A percentile compares a stretch with the other conserved stretches of the same genome.
These are phyloP conservation scores for Cudoniella acicularis DNA, from an alignment of 495 filamentous ascomycete genomes.

Conservation along the genomic window DNA sequence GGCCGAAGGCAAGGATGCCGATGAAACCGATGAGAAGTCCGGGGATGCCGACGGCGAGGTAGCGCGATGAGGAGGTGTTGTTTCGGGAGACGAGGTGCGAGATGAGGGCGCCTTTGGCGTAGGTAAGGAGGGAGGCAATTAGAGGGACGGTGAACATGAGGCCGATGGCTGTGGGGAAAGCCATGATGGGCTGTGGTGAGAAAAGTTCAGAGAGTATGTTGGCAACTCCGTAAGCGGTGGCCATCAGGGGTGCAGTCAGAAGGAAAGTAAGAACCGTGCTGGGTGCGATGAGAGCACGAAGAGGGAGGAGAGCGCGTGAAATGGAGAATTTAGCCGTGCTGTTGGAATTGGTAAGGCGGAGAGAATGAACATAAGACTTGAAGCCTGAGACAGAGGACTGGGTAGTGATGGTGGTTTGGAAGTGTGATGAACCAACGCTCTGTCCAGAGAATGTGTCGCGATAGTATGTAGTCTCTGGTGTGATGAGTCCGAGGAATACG, in stretches of 20 bases:
- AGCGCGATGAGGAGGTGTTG: neutral
- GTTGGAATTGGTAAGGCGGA: slow-evolving; percentile 26
- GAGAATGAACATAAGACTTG: slow-evolving; percentile 38
- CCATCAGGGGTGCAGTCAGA: slow-evolving; percentile 37
- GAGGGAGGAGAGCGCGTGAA: slow-evolving; percentile 32
- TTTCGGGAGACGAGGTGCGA: slow-evolving; percentile 4
- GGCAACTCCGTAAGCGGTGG: slow-evolving; percentile 39
- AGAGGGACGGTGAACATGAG: slow-evolving; percentile 33
- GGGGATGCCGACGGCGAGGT: neutral
- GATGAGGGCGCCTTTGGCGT: neutral
- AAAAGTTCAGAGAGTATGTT: slow-evolving; percentile 44
- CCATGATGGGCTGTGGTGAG: slow-evolving; percentile 38
- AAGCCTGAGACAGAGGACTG: slow-evolving; percentile 28
- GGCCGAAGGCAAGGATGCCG: slow-evolving; percentile 13
- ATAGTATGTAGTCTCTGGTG: slow-evolving; percentile 47
- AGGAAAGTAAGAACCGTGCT: slow-evolving; percentile 40
- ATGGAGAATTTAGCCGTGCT: slow-evolving; percentile 22
- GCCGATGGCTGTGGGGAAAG: slow-evolving; percentile 36
- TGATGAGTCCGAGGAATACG: slow-evolving; percentile 38
- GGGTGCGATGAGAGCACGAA: slow-evolving; percentile 42
- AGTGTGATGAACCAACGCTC: slow-evolving; percentile 23
- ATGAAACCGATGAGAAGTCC: slow-evolving; percentile 12
- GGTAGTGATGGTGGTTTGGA: slow-evolving; percentile 27
- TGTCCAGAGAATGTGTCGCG: slow-evolving; percentile 29
- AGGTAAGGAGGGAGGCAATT: slow-evolving; percentile 5